These are phyloP conservation scores for Dactylorhiza incarnata DNA, from an alignment of 106 monocot genomes.

Conservation along the genomic window DNA sequence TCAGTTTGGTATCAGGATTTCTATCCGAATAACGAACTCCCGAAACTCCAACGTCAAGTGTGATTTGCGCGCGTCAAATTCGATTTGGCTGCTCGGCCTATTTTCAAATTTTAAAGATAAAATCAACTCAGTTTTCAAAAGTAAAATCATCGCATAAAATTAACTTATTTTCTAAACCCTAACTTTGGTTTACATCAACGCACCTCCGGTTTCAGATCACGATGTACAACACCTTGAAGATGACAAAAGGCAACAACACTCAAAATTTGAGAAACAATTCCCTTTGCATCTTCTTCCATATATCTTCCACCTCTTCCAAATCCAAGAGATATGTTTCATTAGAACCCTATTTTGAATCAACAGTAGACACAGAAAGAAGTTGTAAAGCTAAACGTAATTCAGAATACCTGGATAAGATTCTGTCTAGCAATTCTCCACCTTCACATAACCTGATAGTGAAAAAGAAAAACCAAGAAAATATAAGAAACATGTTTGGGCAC, in stretches of 20 bases:
- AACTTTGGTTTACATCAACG: too few relatives aligned
- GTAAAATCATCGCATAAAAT: too few relatives aligned
- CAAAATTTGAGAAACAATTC: slow-evolving; percentile 70
- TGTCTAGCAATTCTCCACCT: slow-evolving; percentile 84
- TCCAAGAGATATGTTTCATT: background rate
- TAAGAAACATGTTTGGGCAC: background rate
- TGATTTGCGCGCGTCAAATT: too few relatives aligned
- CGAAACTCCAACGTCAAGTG: too few relatives aligned
- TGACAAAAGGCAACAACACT: slow-evolving; percentile 88
- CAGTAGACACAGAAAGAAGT: background rate
- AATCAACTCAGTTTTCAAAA: too few relatives aligned
- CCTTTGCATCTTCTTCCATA: slow-evolving; percentile 92
- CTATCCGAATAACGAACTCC: too few relatives aligned
- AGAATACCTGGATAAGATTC: slow-evolving; percentile 82
- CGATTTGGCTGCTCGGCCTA: too few relatives aligned
- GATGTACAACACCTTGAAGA: slow-evolving; percentile 98
- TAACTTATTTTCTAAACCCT: too few relatives aligned
- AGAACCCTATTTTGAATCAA: background rate
- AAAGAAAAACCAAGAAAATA: background rate
- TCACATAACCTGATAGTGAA: slow-evolving; percentile 66
- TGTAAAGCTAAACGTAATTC: background rate
- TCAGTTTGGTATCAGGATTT: too few relatives aligned
- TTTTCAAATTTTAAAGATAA: too few relatives aligned
- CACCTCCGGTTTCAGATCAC: slow-evolving; percentile 98
- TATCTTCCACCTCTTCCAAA: slow-evolving; percentile 82